Evolutionary conservation across 352 stramenopile species (phyloP).

Genomic region (Aphanomyces stellatus): DNA sequence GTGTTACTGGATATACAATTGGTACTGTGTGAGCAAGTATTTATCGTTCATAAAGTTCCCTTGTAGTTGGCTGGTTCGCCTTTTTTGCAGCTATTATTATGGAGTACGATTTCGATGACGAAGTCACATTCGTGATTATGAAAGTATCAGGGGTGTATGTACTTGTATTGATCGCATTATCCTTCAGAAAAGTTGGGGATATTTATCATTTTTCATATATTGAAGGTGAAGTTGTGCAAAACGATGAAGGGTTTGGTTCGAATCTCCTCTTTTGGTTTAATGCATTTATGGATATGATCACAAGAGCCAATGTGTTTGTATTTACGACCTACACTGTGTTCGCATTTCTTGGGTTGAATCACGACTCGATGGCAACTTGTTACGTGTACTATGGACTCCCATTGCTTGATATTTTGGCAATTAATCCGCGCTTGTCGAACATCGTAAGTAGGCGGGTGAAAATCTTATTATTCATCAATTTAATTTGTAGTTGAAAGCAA

Average conservation of each 20-base stretch:
- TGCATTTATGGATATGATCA: conserved; percentile 13
- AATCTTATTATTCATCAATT: neutral
- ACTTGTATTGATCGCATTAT: neutral
- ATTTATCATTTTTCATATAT: conserved; percentile 17
- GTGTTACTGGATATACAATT: conserved; percentile 1
- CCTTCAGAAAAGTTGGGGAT: neutral
- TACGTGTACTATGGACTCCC: conserved; percentile 17
- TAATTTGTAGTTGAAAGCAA: conserved; percentile 16
- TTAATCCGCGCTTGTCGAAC: conserved; percentile 12
- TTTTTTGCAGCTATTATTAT: conserved; percentile 16
- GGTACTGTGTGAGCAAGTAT: neutral
- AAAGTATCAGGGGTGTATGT: neutral
- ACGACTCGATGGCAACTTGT: neutral
- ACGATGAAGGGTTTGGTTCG: neutral
- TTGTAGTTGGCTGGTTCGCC: neutral
- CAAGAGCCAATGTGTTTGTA: conserved; percentile 1
- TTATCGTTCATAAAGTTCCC: neutral
- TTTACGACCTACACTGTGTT: conserved; percentile 17
- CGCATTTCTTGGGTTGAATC: neutral
- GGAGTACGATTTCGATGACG: conserved; percentile 13
- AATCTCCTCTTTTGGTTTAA: conserved; percentile 18
- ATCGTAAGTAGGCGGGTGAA: conserved; percentile 3
- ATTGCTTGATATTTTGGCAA: conserved; percentile 16
- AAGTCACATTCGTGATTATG: conserved; percentile 9
- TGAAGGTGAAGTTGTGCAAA: neutral